Evolutionary conservation across 164 flowering plant genomes (phyloP), one percentile per base, ranked within the genome.

Genomic region (Aristolochia californica): DNA sequence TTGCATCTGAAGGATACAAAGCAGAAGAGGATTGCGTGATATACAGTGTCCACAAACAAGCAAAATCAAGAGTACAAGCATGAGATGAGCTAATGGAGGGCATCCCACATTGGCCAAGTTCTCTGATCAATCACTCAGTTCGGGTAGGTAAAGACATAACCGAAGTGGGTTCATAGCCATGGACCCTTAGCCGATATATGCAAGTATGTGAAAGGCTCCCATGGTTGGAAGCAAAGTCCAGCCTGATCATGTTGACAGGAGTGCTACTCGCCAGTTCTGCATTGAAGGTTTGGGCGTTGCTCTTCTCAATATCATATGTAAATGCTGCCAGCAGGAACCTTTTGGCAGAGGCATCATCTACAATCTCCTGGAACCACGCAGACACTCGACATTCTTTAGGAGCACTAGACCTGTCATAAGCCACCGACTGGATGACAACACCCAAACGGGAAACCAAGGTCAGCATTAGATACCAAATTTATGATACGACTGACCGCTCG

Each of bases 171-270:
- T 88, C 95, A 21, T 65, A 74, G 30, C 99, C 99, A 50, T 93
- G 99, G 21, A 93, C 95, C 74, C 99, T 79, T 56, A 93, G 55
- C 20, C 99, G 86, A 62, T 93, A 93, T n/a, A 93, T 85, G 81
- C 99, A 94, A 2, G 97, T 87, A 55, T 80, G 83, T 9, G 77
- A 58, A 20, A 76, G 60, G 64, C 72, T 75, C 56, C 96, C 99
- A 56, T 87, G 86, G 76, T 94, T 94, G 20, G 99, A 79, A 7
- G 74, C 30, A 60, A 84, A 75, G 47, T 93, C 96, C 4, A 94
- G 69, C 81, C 96, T 78, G 54, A 94, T 72, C 26, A 69, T 79
- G 70, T 87, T 74, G 34, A 94, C 56, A 5, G 25, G n/a, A 24
- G 25, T 14, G 26, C 75, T 65, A 47, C 77, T 59, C n/a, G 72